Evolutionary conservation across 106 monocot species (phyloP), one percentile per base, ranked within the genome.

Genomic region (Xerophyta viscosa): DNA sequence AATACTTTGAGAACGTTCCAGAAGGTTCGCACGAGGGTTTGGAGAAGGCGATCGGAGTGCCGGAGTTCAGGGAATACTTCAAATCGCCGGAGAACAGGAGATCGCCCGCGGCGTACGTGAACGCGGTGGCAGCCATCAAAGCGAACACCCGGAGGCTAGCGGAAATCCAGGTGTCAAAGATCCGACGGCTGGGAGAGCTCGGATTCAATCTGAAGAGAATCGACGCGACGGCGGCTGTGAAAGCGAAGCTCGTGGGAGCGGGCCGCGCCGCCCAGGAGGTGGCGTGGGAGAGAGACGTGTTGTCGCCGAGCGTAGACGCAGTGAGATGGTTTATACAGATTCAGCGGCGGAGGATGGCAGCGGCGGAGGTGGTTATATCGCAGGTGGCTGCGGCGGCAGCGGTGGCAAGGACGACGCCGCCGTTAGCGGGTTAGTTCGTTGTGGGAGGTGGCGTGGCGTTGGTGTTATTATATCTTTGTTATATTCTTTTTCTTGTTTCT

Each of bases 61-160:
- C 77, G 13, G 93, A 93, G 77, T 71, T 93, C 20, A 46, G 53
- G 49, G 62, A 51, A 22, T 81, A 71, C 63, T 88, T 87, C 29
- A 8, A 54, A 37, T 41, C 23, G 23, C 52, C 27, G 19, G 43
- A 37, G 42, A 22, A 29, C 48, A 45, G 27, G n/a, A 23, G 20
- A 30, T 33, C 41, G 29, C 19, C 4, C 6, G 50, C 24, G 31
- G 53, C 37, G 24, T 69, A 61, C 55, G 63, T 54, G n/a, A 71
- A 31, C 37, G 78, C 78, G 63, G 54, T 93, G 66, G 70, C 33
- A 60, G 75, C 53, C 53, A 70, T 84, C 21, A 93, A 84, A 66
- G 54, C 29, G 60, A 88, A 87, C 77, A 93, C 93, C 31, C 67
- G 87, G 66, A 63, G 58, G 67, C 74, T 93, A 31, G 93, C 93